Evolutionary conservation across 192 early-diverging fungal species (phyloP), one percentile per base, ranked within the genome.

Genomic region (Backusella macrospora): DNA sequence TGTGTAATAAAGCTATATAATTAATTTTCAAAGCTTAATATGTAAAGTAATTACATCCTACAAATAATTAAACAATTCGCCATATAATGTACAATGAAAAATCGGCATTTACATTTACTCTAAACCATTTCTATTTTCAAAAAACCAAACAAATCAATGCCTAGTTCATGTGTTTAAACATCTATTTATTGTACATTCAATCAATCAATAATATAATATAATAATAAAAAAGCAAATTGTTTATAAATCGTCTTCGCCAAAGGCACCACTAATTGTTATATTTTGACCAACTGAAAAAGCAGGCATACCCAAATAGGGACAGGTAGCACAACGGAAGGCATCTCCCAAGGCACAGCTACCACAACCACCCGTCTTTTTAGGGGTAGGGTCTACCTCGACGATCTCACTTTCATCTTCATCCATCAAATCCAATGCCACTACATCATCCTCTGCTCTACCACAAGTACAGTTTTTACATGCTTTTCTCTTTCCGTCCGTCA

Each of bases 401-500:
- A 74, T 62, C 29, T 83, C 86, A 5, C 78, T 71, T 1, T 70
- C 72, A 43, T 74, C 71, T 38, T 73, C 70, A 69, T 74, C 75
- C 34, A 66, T 74, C 38, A 76, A 59, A 76, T 74, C 76, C 26
- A 75, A 42, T 18, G 84, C 82, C 37, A 77, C 80, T 13, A 76
- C 73, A 37, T 92, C 94, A 52, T 91, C 87, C 38, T 95, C 92
- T 15, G 95, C 95, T 55, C 91, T 88, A 5, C 98, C 96, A 77
- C 98, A 99, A 13, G 91, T 91, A 80, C 98, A 99, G 84, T 97
- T 96, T 85, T 99, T 99, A 87, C 98, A 99, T 37, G 96, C 94
- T 82, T 96, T 98, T 71, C 90, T 84, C 78, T 92, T 93, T 42
- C 91, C 85, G 47, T 83, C 85, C 46, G 81, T 82, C 65, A 92